Conservation (phyloP, 495 filamentous ascomycete species). For the Xylaria palmicola region DNA sequence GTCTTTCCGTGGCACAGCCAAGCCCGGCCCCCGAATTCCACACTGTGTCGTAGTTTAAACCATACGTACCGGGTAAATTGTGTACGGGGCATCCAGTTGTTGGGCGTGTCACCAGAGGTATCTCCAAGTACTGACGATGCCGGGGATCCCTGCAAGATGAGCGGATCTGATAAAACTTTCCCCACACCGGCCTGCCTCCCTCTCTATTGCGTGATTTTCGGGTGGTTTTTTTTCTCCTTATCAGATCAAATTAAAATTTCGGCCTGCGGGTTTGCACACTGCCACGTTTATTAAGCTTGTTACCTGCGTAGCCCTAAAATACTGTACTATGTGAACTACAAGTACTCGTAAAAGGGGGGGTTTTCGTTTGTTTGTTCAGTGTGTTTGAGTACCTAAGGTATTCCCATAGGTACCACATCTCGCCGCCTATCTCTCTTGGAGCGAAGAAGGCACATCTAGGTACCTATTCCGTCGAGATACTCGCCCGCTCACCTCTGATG, state of each 20-base stretch:
- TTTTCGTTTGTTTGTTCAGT: too few relatives aligned
- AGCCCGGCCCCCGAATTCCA: not conserved
- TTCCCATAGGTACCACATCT: too few relatives aligned
- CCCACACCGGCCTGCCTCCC: slow-evolving; percentile 3
- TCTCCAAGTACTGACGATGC: not conserved
- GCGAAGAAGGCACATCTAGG: too few relatives aligned
- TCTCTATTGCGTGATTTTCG: slow-evolving; percentile 3
- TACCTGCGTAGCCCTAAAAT: not conserved
- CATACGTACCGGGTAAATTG: not conserved
- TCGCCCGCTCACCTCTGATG: not conserved
- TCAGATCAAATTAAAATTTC: slow-evolving; percentile 11
- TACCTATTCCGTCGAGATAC: too few relatives aligned
- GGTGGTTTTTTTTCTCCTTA: slow-evolving; percentile 2
- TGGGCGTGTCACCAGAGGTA: not conserved
- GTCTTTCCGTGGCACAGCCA: not conserved
- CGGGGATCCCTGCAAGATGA: slow-evolving; percentile 17
- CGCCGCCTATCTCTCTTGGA: too few relatives aligned
- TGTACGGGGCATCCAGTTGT: not conserved
- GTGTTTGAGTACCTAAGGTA: too few relatives aligned
- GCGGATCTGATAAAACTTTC: slow-evolving; percentile 33
- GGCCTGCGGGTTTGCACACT: not conserved
- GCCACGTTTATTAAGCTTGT: not conserved
- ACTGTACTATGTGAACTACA: too few relatives aligned
- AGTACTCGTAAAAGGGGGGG: too few relatives aligned
- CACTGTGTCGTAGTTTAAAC: too few relatives aligned